Evolutionary conservation across 2,329 filamentous ascomycete species (phyloP), one percentile per base, ranked within the genome.

Genomic region (Colletotrichum theobromicola): DNA sequence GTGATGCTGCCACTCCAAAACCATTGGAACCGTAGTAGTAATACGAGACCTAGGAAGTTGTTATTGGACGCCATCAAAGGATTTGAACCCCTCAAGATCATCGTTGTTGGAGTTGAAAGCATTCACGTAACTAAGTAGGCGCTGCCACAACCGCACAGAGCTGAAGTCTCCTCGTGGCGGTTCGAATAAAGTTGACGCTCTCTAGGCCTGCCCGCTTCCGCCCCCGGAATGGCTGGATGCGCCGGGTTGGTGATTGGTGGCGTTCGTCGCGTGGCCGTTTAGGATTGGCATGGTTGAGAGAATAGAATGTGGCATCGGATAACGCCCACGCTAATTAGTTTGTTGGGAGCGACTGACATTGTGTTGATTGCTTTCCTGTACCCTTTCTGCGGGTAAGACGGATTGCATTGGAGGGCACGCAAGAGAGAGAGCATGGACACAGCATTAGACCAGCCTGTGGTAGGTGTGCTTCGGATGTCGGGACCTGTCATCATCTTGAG

Each of bases 151-250:
- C 57, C 21, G 34, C n/a, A 15, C 12, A 15, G 9, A 34, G 30
- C 8, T 24, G 32, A 21, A 15, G 12, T 15, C 9, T 37, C 35
- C 62, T 53, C 16, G 46, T 8, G 32, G 55, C 55, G 53, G 55
- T 74, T 62, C 37, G 71, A 74, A 57, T 67, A 72, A 62, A 42
- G 67, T 66, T 72, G 66, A 37, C 46, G 71, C 53, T 32, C 37
- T 50, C 42, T n/a, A 50, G n/a, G n/a, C 21, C 42, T 7, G 28
- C 58, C 34, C 30, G 21, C 13, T n/a, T 32, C 30, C n/a, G 21
- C 7, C 18, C 21, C 21, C 34, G 60, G 60, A 9, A 32, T 16
- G 21, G 21, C 18, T 18, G 35, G 21, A 5, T 18, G 15, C 7
- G 21, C 8, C 16, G 8, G 15, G 6, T 57, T 7, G 9, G 32